These are phyloP conservation scores for Phtheirospermum japonicum DNA, from an alignment of 257 asterid species.

Conservation along the genomic window DNA sequence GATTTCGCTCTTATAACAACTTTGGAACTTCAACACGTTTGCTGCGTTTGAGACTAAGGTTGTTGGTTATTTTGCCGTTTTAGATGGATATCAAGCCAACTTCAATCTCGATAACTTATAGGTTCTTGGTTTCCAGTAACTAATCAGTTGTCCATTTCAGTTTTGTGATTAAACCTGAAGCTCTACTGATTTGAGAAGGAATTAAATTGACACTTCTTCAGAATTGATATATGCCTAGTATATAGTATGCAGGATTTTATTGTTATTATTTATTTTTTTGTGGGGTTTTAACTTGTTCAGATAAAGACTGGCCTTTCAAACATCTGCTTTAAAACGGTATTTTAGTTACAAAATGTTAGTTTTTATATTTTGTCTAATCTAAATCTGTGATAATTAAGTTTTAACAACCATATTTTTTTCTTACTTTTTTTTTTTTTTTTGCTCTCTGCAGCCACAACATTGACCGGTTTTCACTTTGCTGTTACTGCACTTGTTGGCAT, in stretches of 20 bases:
- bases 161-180: conserved; percentile 11
- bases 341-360: conserved; percentile 19
- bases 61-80: no score
- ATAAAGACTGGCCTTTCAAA: not conserved
- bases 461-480: conserved; percentile 96
- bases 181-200: conserved; percentile 7
- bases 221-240: not conserved
- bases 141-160: not conserved
- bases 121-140: not conserved
- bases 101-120: not conserved
- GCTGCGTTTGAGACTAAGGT: no score
- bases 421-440: conserved; percentile 23
- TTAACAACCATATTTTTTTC: conserved; percentile 8
- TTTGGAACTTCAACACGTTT: not conserved
- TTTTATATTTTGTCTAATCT: no score
- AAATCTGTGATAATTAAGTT: conserved; percentile 17
- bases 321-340: not conserved
- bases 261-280: no score
- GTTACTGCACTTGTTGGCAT: conserved; percentile 93
- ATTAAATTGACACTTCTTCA: not conserved
- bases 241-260: no score
- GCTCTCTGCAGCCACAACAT: conserved; percentile 71
- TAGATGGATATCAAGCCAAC: conserved; percentile 4
- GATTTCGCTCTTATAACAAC: not conserved
- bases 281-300: no score